Base-by-base conservation (phyloP, 2,329 filamentous ascomycete species). In the Cercospora sp. region DNA sequence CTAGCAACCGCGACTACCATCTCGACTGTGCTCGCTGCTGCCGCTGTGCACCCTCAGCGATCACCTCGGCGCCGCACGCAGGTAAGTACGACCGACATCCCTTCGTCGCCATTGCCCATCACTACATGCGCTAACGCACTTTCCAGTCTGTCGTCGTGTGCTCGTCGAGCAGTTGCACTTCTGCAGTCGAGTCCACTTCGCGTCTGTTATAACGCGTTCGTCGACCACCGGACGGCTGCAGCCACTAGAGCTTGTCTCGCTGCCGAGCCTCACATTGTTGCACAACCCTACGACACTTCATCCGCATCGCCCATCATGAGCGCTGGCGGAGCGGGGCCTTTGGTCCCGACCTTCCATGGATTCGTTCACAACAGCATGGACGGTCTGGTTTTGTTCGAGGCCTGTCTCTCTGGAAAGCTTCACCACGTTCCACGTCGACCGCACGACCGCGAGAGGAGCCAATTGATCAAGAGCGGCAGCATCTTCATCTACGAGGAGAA, bases 401-500 rank as follows among this genome's bases (percentile, higher is more conserved):
- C 89, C 8, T 92, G 90, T 73, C 83, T 96, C 16, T 85, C 83
- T 39, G 92, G 92, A 10, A 81, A 84, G 20, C 82, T 94, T 8
- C 86, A 86, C 60, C 93, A 95, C 78, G 91, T 95, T 20, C 89
- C 92, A 18, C 90, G 94, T 60, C 87, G 94, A 63, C 94, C 94
- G 1, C 92, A 96, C 78, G 94, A 97, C 75, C 86, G 92, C 62
- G 94, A 97, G 80, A 87, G 93, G 62, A 83, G 85, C 26, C 85
- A 87, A 20, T 86, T 96, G 62, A 95, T 97, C 76, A 87, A 87
- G 72, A 96, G 92, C 73, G 94, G 94, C 39, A 90, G 91, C 72
- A 87, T 97, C 58, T 95, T 97, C 80, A 92, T 97, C 72, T 97
- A 97, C 79, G 93, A 96, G 76, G 93, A 97, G 78, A 90, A 92